Evolutionary conservation across 495 filamentous ascomycete genomes (phyloP), one percentile per base, ranked within the genome.

Genomic region (Oleoguttula mirabilis): DNA sequence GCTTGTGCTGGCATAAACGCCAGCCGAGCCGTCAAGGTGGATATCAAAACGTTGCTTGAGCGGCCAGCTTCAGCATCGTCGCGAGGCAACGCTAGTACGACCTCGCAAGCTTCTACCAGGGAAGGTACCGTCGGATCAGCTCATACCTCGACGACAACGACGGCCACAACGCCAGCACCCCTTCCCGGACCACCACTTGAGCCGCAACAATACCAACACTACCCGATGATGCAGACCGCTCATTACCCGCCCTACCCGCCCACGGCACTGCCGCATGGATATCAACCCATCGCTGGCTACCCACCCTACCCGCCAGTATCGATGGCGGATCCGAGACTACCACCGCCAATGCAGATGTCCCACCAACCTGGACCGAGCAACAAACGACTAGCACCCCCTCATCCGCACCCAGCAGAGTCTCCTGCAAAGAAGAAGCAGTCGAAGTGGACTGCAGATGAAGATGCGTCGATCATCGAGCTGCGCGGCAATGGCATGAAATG

Each of bases 361-460:
- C 35, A 45, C 25, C 14, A 21, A 12, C 23, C 30, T 5, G 47
- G 47, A 19, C 33, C 38, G 17, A 46, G 32, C 21, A 57, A 65
- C 31, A 76, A 75, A 56, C 74, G 72, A 21, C 37, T 52, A 14
- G 59, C 60, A 3, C 47, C 60, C 60, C 43, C 67, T 64, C 52
- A 65, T 10, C 10, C 2, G 60, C 67, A 23, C 64, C 42, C 75
- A 10, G 66, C 67, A 32, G 81, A 87, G 48, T 82, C 82, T 0
- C 84, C 84, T 4, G 84, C 84, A 8, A 95, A 94, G 66, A 53
- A 53, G 50, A 93, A 84, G 61, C 88, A 94, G 59, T 88, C 82
- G 55, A 95, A 96, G 63, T 98, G 90, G 90, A 87, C 80, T 27
- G 68, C 79, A 1, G 84, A 94, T 31, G 90, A 98, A 62, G 85